Evolutionary conservation across 2,329 filamentous ascomycete species (phyloP), one percentile per base, ranked within the genome.

Genomic region (Purpureocillium takamizusanense): DNA sequence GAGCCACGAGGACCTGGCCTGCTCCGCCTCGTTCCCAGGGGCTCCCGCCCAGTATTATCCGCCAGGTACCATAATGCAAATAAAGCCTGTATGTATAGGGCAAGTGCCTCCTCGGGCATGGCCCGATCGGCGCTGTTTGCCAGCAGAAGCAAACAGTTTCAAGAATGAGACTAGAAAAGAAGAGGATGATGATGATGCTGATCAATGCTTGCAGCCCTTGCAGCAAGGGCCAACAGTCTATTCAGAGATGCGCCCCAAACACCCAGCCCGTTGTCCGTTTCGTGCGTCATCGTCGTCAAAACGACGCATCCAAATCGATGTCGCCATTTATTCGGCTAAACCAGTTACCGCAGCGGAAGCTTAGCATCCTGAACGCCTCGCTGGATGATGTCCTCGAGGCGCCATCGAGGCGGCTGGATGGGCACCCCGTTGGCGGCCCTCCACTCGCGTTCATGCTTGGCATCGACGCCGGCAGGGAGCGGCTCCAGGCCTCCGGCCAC

Each of bases 401-500:
- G 73, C 89, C 89, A 95, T 49, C 89, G 72, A 10, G 89, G 89
- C 39, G 86, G 76, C 48, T 69, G 66, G 49, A 94, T 70, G 39
- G 92, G 78, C 14, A 89, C 61, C 31, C 76, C 75, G 35, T 73
- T 76, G 39, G 70, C 69, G 51, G 70, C 72, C 40, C 73, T 68
- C 72, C 78, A 78, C 51, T 84, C 77, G 45, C 73, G 68, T 61
- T 94, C 85, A 57, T 82, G 79, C 55, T 90, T 79, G 9, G 78
- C 72, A 0, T 76, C 74, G 30, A 86, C 70, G 13, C 78, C 83
- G 28, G 85, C 82, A 4, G 81, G 80, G 3, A 90, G 70, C 8
- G 85, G 81, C 36, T 86, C 76, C 29, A 85, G 78, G 41, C 92
- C 92, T 47, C 92, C 92, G 11, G 92, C 90, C 52, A 95, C 78